Conservation (phyloP, 163 green algal species). For the Scenedesmus sp. region DNA sequence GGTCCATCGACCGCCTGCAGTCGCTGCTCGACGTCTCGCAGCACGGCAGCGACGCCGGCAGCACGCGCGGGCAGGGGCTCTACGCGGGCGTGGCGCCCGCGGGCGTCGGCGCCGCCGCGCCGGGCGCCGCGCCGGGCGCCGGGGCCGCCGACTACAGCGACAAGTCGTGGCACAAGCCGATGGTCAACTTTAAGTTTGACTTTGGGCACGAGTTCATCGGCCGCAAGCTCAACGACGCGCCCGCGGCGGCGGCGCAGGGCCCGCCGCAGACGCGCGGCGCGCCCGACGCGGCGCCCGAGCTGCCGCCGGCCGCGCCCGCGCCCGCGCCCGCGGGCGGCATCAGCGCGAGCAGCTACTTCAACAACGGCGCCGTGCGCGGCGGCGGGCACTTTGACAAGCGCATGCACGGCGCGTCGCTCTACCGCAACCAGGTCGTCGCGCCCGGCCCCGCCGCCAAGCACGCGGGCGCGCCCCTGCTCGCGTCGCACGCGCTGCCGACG, state of each 20-base stretch:
- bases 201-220: constrained; percentile 33
- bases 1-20: constrained; percentile 56
- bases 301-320: background rate
- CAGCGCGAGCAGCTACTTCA: constrained; percentile 13
- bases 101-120: constrained; percentile 2
- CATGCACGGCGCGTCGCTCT: constrained; percentile 55
- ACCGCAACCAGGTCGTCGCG: constrained; percentile 47
- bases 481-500: background rate
- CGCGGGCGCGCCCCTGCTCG: background rate
- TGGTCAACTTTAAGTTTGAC: constrained; percentile 50
- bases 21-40: constrained; percentile 44
- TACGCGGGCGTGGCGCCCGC: background rate
- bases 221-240: background rate
- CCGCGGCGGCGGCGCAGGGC: background rate
- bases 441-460: background rate
- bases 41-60: constrained; percentile 23
- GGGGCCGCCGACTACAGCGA: background rate
- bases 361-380: constrained; percentile 31
- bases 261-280: constrained; percentile 37
- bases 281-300: background rate
- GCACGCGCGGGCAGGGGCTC: constrained; percentile 19
- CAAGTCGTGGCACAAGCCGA: constrained; percentile 43
- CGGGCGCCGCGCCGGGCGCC: background rate
- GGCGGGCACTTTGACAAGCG: constrained; percentile 53
- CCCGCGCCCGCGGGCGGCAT: background rate